Conservation (phyloP, 805 yeast species). For the Candida nemodendra region DNA sequence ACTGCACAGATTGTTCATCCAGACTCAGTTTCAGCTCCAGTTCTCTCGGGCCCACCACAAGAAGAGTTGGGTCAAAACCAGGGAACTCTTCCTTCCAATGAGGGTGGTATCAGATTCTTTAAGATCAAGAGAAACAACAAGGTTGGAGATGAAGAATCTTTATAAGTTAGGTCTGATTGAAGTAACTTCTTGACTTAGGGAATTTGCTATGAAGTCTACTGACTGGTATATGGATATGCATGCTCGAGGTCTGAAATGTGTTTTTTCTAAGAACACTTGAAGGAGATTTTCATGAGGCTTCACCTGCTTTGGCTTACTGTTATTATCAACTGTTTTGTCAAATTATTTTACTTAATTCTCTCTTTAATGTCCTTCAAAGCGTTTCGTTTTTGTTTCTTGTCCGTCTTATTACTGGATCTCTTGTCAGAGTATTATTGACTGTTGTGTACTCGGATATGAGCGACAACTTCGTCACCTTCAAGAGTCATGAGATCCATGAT, state of each 20-base stretch:
- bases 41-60: constrained; percentile 23
- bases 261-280: too few species aligned
- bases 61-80: constrained; percentile 20
- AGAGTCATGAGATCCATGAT: too few species aligned
- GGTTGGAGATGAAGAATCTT: constrained; percentile 39
- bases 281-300: too few species aligned
- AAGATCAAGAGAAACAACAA: constrained; percentile 60
- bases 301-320: too few species aligned
- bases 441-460: too few species aligned
- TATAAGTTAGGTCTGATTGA: constrained; percentile 6
- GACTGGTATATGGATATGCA: too few species aligned
- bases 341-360: not conserved
- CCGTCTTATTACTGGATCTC: too few species aligned
- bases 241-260: too few species aligned
- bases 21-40: constrained; percentile 26
- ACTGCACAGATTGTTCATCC: constrained; percentile 11
- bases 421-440: too few species aligned
- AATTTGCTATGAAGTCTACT: not conserved
- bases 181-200: not conserved
- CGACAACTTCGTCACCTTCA: too few species aligned
- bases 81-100: constrained; percentile 33
- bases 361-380: not conserved
- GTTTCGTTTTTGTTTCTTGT: not conserved
- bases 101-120: constrained; percentile 72
- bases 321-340: too few species aligned